Percentiles rank a stretch among this genome's conserved stretches.
Evolutionary conservation across 768 basidiomycete species (phyloP).

Genomic region (Mycena vitilis): DNA sequence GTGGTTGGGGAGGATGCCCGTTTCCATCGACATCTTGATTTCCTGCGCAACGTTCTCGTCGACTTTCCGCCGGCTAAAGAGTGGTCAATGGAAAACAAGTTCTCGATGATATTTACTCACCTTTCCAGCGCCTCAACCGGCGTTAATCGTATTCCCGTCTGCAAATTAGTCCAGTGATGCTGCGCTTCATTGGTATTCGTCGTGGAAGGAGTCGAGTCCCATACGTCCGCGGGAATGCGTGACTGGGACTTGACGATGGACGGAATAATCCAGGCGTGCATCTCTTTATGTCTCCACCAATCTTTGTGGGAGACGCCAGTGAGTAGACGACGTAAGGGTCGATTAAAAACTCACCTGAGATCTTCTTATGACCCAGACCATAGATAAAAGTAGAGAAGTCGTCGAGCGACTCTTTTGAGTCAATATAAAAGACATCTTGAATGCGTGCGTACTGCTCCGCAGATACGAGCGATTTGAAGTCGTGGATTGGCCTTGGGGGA

Average conservation of each 20-base stretch:
- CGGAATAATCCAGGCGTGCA: conserved; percentile 29
- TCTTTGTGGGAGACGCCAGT: background rate
- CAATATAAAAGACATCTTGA: too few species aligned
- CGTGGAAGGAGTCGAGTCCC: background rate
- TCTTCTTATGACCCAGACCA: background rate
- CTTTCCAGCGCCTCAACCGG: background rate
- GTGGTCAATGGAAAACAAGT: background rate
- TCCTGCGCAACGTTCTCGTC: background rate
- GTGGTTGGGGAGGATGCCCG: background rate
- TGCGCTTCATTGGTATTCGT: background rate
- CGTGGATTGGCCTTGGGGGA: too few species aligned
- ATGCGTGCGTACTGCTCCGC: too few species aligned
- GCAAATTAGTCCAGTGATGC: background rate
- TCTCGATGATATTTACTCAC: background rate
- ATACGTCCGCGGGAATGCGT: background rate
- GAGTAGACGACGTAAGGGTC: background rate
- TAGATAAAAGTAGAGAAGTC: too few species aligned
- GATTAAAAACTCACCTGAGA: conserved; percentile 1
- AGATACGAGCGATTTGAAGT: too few species aligned
- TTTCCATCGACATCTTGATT: background rate
- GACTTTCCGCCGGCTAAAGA: background rate
- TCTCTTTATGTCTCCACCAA: conserved; percentile 23
- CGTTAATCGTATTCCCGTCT: background rate
- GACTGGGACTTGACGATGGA: background rate
- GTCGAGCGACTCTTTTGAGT: too few species aligned